Evolutionary conservation across 176 grass and related monocot species (phyloP), one percentile per base, ranked within the genome.

Genomic region (Alloteropsis semialata): DNA sequence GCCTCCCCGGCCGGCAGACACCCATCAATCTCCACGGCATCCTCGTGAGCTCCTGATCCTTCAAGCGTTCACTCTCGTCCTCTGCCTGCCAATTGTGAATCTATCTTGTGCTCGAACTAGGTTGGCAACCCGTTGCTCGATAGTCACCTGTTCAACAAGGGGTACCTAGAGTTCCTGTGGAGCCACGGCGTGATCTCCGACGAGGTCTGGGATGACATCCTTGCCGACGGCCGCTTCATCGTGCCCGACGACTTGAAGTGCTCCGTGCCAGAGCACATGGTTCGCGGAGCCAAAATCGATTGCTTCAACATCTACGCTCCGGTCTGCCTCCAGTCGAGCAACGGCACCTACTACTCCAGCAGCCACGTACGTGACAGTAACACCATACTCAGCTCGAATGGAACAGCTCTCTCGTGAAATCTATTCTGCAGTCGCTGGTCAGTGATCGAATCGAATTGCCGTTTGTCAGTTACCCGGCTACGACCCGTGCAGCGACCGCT

Each of bases 111-210:
- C 1, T 33, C 32, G 8, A n/a, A 69, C 7, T 4, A 85, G 79
- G 30, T 92, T 49, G 90, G 86, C 17, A 89, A 92, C 57, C 81
- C 90, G 4, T 78, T 30, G 42, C 71, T 92, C 0, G 82, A 89
- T 30, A 6, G 24, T 0, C 46, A 38, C 57, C 56, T 18, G 37
- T 86, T 83, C 10, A 46, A 18, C 1, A 38, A 86, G 56, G 83
- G 80, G 16, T 2, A 17, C 3, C 12, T 59, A 0, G 78, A 89
- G 82, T 92, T 81, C 50, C 9, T 86, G 19, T 92, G 90, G 90
- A 88, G 7, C 75, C 86, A 92, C 28, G 78, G 86, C 48, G 69
- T 92, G 62, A 60, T 92, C 43, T 92, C 82, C 29, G 71, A 89
- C 22, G 82, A 88, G 71, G 82, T 32, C 3, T 92, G 84, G 82